These are phyloP conservation scores for Hymenoscyphus albidus DNA, from an alignment of 2,329 filamentous ascomycete genomes.

Conservation along the genomic window DNA sequence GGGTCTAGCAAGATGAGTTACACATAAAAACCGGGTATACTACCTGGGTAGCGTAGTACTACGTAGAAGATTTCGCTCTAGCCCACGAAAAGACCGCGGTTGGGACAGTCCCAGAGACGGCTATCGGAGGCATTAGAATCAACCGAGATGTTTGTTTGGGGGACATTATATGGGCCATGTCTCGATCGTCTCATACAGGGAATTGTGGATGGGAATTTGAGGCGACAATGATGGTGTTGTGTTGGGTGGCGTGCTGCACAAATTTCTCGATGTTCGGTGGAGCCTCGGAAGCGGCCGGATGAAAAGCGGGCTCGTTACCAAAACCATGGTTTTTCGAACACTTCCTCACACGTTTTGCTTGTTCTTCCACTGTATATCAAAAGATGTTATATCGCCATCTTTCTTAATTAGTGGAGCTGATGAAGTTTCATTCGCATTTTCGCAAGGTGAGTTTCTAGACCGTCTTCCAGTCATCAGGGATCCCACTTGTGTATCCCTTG, in stretches of 20 bases:
- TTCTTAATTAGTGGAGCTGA: too few relatives aligned
- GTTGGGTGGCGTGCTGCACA: not conserved
- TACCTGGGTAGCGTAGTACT: not conserved
- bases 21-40: not conserved
- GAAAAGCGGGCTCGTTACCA: not conserved
- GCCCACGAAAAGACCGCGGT: not conserved
- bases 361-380: too few relatives aligned
- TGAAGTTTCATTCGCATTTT: too few relatives aligned
- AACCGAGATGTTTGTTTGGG: not conserved
- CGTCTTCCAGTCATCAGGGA: too few relatives aligned
- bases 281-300: not conserved
- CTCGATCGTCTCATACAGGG: not conserved
- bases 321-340: too few relatives aligned
- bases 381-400: too few relatives aligned
- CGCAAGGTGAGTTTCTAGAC: too few relatives aligned
- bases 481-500: too few relatives aligned
- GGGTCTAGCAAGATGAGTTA: not conserved
- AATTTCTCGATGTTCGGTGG: not conserved
- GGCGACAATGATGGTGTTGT: not conserved
- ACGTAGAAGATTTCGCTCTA: not conserved
- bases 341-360: too few relatives aligned
- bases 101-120: not conserved
- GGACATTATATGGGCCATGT: not conserved
- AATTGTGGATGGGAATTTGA: not conserved
- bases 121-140: constrained; percentile 3